Evolutionary conservation across 495 filamentous ascomycete genomes (phyloP), one percentile per base, ranked within the genome.

Genomic region (Peziza echinospora): DNA sequence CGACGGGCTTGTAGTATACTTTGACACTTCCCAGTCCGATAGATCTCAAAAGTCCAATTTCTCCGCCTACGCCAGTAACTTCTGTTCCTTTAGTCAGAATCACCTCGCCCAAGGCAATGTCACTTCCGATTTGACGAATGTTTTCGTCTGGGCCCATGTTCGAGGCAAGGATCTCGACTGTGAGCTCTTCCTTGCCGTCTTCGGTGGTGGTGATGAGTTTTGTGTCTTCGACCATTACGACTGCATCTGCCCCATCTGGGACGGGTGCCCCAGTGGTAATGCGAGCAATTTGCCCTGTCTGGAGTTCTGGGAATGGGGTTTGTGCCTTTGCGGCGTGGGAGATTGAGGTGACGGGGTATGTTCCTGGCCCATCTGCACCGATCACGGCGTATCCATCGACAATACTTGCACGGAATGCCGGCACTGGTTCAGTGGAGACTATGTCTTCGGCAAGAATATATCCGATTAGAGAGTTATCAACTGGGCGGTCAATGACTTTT

Each of bases 211-310:
- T 72, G 30, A 67, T 73, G 9, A 96, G 62, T 1, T 73, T 63
- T 0, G 89, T 96, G 55, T 96, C 89, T 64, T 97, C 89, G 2
- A 96, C 89, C 91, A 96, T 97, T 19, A 93, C 80, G 13, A 96
- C 87, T 2, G 85, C 76, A 30, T 80, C 93, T 10, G 89, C 84
- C 4, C 86, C 84, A 0, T 76, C 73, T 3, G 91, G 89, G 2
- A 97, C 65, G 10, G 89, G 87, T 4, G 91, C 89, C 0, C 89
- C 89, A 0, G 89, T 97, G 1, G 89, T 96, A 51, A 96, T 93
- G 24, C 89, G 65, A 7, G 91, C 76, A 26, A 94, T 77, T 49
- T 84, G 71, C 0, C 86, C 86, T 39, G 68, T 67, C 37, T 77
- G 66, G 21, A 93, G 64, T 9, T 70, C 65, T 21, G 71, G 52